These are phyloP conservation scores for Cydonia oblonga DNA, from an alignment of 331 rosid species.

Conservation along the genomic window DNA sequence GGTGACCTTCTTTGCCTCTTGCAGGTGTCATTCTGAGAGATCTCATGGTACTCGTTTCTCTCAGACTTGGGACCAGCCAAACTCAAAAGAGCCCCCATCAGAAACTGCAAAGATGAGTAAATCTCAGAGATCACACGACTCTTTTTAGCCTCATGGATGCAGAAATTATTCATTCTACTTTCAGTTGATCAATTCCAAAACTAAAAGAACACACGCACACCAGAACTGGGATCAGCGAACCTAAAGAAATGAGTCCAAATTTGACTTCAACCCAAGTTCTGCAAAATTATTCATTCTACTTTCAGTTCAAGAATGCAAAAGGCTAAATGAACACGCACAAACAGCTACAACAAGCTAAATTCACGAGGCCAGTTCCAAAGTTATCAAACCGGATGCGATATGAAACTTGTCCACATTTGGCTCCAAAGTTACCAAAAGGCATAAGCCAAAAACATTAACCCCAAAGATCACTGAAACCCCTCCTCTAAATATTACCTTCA, in stretches of 20 bases:
- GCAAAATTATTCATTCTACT: not conserved
- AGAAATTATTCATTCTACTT: not conserved
- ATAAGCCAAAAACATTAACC: not conserved
- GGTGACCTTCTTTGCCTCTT: constrained; percentile 67
- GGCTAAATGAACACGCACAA: not conserved
- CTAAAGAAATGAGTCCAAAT: not conserved
- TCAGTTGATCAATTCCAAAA: constrained; percentile 7
- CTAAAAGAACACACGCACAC: not conserved
- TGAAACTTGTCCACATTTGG: not conserved
- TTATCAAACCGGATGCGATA: not conserved
- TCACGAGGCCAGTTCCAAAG: not conserved
- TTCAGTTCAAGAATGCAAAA: constrained; percentile 8
- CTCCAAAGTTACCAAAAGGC: not conserved
- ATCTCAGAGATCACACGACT: not conserved
- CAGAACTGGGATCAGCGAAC: not conserved
- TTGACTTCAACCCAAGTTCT: not conserved
- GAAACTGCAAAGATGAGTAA: constrained; percentile 5
- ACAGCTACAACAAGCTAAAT: not conserved
- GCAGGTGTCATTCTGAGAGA: constrained; percentile 33
- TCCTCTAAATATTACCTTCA: not conserved
- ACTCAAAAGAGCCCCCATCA: constrained; percentile 73
- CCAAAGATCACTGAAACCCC: not conserved
- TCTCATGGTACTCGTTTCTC: constrained; percentile 22
- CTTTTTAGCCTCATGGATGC: not conserved
- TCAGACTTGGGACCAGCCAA: constrained; percentile 26